These are phyloP conservation scores for Russula dissimulans DNA, from an alignment of 768 basidiomycete genomes.

Conservation along the genomic window DNA sequence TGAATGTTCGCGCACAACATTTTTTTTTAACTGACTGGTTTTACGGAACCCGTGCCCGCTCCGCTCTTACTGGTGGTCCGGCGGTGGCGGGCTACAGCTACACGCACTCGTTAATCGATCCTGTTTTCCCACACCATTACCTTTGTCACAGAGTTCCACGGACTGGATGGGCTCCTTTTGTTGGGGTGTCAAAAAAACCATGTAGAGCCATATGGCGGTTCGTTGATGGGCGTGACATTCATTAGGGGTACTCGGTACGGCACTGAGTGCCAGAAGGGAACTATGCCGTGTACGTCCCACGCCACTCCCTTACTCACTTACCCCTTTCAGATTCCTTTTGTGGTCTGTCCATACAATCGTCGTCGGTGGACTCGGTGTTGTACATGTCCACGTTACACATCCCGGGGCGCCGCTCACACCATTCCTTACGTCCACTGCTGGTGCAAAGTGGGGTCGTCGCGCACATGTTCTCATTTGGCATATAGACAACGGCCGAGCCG, in stretches of 20 bases:
- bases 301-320: not conserved
- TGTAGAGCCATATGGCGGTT: not conserved
- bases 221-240: not conserved
- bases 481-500: too few species aligned
- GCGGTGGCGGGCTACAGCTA: too few species aligned
- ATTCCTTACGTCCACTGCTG: not conserved
- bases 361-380: not conserved
- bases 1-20: too few species aligned
- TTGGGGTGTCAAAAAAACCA: not conserved
- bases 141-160: not conserved
- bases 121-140: not conserved
- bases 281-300: not conserved
- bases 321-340: not conserved
- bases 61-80: too few species aligned
- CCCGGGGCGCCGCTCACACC: not conserved
- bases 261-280: not conserved
- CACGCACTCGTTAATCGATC: too few species aligned
- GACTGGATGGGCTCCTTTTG: not conserved
- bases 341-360: not conserved
- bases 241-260: not conserved
- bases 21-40: too few species aligned
- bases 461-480: too few species aligned
- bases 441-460: too few species aligned
- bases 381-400: not conserved
- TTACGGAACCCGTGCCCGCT: too few species aligned